Evolutionary conservation across 306 rosid species (phyloP).

Genomic region (Mimosa pudica): DNA sequence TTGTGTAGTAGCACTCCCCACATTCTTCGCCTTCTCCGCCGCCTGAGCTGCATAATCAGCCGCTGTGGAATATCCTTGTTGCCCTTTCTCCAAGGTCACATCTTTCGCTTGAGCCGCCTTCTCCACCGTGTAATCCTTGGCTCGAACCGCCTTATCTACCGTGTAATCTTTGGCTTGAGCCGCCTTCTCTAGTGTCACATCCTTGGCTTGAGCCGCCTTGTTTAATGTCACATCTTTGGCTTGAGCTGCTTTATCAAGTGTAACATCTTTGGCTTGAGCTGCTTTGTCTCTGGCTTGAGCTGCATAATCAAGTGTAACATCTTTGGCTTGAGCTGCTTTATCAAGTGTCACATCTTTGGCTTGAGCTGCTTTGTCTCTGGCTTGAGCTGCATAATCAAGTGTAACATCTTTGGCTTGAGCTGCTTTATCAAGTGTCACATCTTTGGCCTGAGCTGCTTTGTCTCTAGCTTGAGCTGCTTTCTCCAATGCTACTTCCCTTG

Average conservation of each 20-base stretch:
- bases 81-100: constrained; percentile 34
- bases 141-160: neutral
- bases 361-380: constrained; percentile 30
- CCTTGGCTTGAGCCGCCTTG: neutral
- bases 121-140: neutral
- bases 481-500: constrained; percentile 24
- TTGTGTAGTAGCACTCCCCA: constrained; percentile 38
- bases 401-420: constrained; percentile 17
- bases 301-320: neutral
- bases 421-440: constrained; percentile 20
- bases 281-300: constrained; percentile 27
- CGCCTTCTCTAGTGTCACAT: neutral
- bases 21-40: constrained; percentile 38
- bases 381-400: neutral
- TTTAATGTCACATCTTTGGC: constrained; percentile 2
- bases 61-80: constrained; percentile 45
- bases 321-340: constrained; percentile 22
- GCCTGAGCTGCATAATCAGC: constrained; percentile 44
- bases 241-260: constrained; percentile 31
- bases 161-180: neutral
- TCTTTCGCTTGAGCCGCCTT: constrained; percentile 29
- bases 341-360: constrained; percentile 24
- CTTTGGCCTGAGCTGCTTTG: neutral
- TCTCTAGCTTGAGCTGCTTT: constrained; percentile 14
- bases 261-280: constrained; percentile 15